Base-by-base conservation (phyloP, 192 early-diverging fungal species). In the Coemansia sp. region DNA sequence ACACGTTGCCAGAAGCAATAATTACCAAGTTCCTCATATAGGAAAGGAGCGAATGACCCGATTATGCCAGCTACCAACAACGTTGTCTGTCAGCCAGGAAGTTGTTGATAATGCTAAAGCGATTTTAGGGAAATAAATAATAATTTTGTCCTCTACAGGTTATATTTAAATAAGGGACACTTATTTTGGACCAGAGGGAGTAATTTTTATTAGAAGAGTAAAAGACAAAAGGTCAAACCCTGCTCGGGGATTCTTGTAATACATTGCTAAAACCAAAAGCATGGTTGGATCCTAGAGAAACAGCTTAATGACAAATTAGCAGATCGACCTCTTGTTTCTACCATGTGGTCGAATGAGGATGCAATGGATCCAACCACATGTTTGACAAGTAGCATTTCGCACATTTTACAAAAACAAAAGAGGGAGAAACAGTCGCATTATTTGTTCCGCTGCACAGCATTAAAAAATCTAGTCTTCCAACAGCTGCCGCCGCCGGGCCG, bases 401-500 rank as follows among this genome's bases (percentile, higher is more conserved):
- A n/a, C 41, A 45, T 45, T 45, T n/a, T 45, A 55, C 27, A 55
- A 55, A 35, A 55, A 2, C 4, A 55, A 22, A 55, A 55, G 5
- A 11, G n/a, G 54, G 54, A 16, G 29, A 18, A 32, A 39, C 32
- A 35, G 32, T 35, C 32, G 32, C 32, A 35, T 35, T 35, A 35
- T 35, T 35, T 10, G 32, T 35, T 35, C 32, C 8, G 32, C 32
- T 35, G 8, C 32, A 10, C 7, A 35, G 32, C 8, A 35, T 35
- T 11, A 51, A 23, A 20, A 11, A 13, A 23, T 11, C 22, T 66
- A 68, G 3, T 75, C 74, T 9, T 65, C 53, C n/a, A 77, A 55
- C 14, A 73, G 26, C 64, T 74, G 78, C 18, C 78, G 68, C 12
- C 78, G 72, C 13, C 78, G 72, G 1, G 78, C 78, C 32, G 65